A percentile compares a stretch with the other conserved stretches of the same genome.
Conservation (phyloP, 2,329 filamentous ascomycete species). For the Alternaria hordeiaustralica region DNA sequence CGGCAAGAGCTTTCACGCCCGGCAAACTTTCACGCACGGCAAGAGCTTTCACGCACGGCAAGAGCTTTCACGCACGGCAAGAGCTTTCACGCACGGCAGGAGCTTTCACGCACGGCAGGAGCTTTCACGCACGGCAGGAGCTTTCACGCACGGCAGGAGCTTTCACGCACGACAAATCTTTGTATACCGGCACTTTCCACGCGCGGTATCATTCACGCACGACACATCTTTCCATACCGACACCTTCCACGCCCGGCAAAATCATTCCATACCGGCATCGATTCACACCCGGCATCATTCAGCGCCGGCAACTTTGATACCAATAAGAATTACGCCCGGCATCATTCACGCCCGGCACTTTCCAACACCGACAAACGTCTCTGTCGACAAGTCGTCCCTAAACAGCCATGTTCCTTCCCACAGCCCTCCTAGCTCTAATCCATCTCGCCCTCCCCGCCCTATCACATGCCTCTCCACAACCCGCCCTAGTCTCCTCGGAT, state of each 20-base stretch:
- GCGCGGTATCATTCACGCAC: neutral
- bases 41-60: too few species aligned
- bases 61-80: too few species aligned
- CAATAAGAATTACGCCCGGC: too few species aligned
- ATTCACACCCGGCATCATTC: neutral
- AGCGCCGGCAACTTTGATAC: too few species aligned
- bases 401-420: conserved; percentile 25
- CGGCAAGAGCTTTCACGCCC: too few species aligned
- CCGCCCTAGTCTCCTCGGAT: conserved; percentile 26
- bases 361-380: neutral
- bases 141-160: neutral
- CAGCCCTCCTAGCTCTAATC: conserved; percentile 28
- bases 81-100: too few species aligned
- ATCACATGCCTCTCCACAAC: conserved; percentile 30
- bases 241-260: neutral
- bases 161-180: neutral
- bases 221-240: neutral
- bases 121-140: too few species aligned
- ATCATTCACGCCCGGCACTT: neutral
- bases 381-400: neutral
- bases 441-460: conserved; percentile 30
- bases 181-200: neutral
- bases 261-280: neutral
- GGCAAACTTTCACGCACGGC: neutral
- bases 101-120: neutral